Evolutionary conservation across 1,284 basidiomycete species (phyloP).

Genomic region (Farysia itapuensis): DNA sequence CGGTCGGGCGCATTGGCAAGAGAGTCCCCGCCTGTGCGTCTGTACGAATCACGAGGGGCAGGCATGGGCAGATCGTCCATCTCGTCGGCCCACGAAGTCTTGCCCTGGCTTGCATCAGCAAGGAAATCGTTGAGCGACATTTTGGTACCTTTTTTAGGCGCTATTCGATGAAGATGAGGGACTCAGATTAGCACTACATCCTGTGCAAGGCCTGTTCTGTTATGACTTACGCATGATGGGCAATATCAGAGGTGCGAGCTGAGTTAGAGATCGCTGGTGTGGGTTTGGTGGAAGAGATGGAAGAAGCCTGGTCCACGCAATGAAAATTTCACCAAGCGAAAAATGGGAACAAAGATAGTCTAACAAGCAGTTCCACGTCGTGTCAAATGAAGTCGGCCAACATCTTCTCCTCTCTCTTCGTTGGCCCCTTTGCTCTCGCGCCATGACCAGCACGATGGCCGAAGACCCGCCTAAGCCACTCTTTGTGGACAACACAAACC

Average conservation of each 20-base stretch:
- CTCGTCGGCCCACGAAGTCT: constrained; percentile 58
- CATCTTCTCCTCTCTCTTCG: too few relatives aligned
- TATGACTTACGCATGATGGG: constrained; percentile 8
- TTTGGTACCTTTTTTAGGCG: constrained; percentile 54
- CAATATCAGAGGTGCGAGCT: not conserved
- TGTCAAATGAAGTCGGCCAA: too few relatives aligned
- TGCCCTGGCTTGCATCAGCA: constrained; percentile 53
- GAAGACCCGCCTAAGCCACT: too few relatives aligned
- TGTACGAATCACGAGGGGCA: constrained; percentile 31
- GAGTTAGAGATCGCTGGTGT: not conserved
- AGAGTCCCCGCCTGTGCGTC: constrained; percentile 41
- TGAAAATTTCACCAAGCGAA: too few relatives aligned
- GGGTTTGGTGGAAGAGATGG: not conserved
- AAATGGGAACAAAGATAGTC: too few relatives aligned
- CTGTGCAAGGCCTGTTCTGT: too few relatives aligned
- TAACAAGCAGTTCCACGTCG: too few relatives aligned
- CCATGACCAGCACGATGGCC: too few relatives aligned
- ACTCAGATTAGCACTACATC: too few relatives aligned
- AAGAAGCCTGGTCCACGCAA: too few relatives aligned
- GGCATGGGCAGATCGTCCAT: constrained; percentile 56
- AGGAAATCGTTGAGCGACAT: constrained; percentile 57
- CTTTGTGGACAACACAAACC: constrained; percentile 49
- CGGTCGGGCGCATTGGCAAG: constrained; percentile 43
- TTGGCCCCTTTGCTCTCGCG: too few relatives aligned
- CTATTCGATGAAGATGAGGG: constrained; percentile 13